Conservation (phyloP, 306 rosid species). For the Cicer judaicum region DNA sequence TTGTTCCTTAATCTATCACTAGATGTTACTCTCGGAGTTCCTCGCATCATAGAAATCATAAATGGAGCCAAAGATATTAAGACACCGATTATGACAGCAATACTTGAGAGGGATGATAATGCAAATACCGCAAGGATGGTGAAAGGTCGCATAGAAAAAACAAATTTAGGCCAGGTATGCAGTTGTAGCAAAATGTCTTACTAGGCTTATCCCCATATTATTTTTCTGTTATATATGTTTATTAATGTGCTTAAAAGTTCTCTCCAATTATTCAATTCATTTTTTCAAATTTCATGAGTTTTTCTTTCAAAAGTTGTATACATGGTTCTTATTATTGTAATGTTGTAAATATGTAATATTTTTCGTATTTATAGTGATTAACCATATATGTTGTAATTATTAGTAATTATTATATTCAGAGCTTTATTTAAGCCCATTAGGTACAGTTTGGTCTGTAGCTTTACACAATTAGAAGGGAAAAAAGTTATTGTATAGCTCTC, state of each 20-base stretch:
- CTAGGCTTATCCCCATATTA: slow-evolving; percentile 8
- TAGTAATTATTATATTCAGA: background rate
- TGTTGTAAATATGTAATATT: background rate
- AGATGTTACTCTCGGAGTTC: slow-evolving; percentile 95
- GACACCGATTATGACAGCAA: slow-evolving; percentile 88
- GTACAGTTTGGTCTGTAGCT: background rate
- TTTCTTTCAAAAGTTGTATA: background rate
- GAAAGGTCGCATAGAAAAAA: slow-evolving; percentile 90
- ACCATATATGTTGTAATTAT: background rate
- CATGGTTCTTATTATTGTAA: background rate
- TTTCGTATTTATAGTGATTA: background rate
- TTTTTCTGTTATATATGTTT: slow-evolving; percentile 20
- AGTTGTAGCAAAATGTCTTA: background rate
- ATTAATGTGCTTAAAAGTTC: slow-evolving; percentile 21
- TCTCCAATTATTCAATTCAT: background rate
- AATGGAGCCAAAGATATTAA: slow-evolving; percentile 76
- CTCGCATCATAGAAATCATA: slow-evolving; percentile 94
- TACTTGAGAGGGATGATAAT: slow-evolving; percentile 63
- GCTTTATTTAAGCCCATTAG: background rate
- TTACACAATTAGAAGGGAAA: slow-evolving; percentile 1
- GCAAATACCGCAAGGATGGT: slow-evolving; percentile 68
- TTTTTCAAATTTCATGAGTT: slow-evolving; percentile 6
- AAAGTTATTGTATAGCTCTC: background rate
- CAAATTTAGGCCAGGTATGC: slow-evolving; percentile 85
- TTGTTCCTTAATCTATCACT: slow-evolving; percentile 57